Evolutionary conservation across 2,329 filamentous ascomycete species (phyloP).

Genomic region (Bipolaris oryzae): DNA sequence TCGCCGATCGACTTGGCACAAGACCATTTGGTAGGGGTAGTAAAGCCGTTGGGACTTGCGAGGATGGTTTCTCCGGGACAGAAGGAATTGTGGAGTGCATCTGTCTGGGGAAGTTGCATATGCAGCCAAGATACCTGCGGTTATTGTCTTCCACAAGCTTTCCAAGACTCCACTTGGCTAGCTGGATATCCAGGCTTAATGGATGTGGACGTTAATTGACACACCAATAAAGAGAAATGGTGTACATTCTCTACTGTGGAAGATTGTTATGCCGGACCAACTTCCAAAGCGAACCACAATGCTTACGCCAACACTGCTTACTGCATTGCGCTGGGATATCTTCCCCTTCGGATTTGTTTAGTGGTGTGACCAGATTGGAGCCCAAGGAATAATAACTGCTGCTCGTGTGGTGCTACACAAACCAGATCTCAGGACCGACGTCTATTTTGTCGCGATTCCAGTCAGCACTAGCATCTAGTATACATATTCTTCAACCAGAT

Average conservation of each 20-base stretch:
- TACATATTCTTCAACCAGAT: background rate
- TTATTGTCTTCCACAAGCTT: conserved; percentile 2
- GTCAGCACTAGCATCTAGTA: background rate
- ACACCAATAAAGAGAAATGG: background rate
- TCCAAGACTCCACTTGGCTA: background rate
- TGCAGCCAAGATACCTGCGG: background rate
- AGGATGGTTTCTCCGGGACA: background rate
- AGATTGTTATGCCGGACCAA: background rate
- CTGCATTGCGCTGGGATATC: background rate
- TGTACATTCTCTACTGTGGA: background rate
- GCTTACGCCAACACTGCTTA: background rate
- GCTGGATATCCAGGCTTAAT: background rate
- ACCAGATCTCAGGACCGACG: background rate
- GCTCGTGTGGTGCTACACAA: background rate
- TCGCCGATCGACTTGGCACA: background rate
- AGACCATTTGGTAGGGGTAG: background rate
- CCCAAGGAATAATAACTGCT: background rate
- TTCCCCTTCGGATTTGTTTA: background rate
- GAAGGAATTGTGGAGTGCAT: background rate
- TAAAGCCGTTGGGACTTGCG: background rate
- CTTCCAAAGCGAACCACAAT: background rate
- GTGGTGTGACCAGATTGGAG: background rate
- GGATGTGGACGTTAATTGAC: background rate
- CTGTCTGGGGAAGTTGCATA: conserved; percentile 4
- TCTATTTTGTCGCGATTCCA: background rate